phyloP scores from a whole-genome alignment of 1,139 yeast species.

The Komagataea norvegica region DNA sequence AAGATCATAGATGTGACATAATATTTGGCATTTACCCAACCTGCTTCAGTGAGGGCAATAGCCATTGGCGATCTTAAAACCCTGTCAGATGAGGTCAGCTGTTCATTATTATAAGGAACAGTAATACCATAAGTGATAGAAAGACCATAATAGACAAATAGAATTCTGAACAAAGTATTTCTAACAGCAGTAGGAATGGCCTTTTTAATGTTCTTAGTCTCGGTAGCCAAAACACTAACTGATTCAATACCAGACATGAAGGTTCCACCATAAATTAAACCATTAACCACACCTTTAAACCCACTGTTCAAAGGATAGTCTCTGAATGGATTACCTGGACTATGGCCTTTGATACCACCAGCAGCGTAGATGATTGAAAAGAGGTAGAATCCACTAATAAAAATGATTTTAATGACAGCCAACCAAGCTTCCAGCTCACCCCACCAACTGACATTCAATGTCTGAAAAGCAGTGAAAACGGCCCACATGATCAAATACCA shows the following conservation, averaged over 20 bases:
- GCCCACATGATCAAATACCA: constrained; percentile 53
- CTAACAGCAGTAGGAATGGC: constrained; percentile 57
- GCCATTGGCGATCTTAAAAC: constrained; percentile 66
- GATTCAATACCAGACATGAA: constrained; percentile 57
- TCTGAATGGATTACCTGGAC: constrained; percentile 47
- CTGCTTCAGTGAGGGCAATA: constrained; percentile 49
- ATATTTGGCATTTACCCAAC: constrained; percentile 33
- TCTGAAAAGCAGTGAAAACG: constrained; percentile 49
- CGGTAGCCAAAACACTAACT: constrained; percentile 53
- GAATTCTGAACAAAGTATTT: constrained; percentile 51
- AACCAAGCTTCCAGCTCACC: constrained; percentile 59
- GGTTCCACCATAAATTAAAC: constrained; percentile 66
- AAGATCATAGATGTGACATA: constrained; percentile 35
- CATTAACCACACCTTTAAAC: constrained; percentile 62
- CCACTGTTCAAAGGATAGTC: constrained; percentile 50
- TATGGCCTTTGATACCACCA: constrained; percentile 57
- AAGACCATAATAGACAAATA: constrained; percentile 51
- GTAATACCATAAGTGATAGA: constrained; percentile 37
- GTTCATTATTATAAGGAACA: constrained; percentile 35
- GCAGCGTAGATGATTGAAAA: constrained; percentile 56
- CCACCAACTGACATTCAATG: constrained; percentile 50
- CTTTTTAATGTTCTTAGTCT: constrained; percentile 48
- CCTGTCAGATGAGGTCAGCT: constrained; percentile 26
- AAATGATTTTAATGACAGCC: constrained; percentile 47
- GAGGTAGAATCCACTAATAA: constrained; percentile 49